Evolutionary conservation across 768 basidiomycete genomes (phyloP), one percentile per base, ranked within the genome.

Genomic region (Phlebiopsis flavidoalba): DNA sequence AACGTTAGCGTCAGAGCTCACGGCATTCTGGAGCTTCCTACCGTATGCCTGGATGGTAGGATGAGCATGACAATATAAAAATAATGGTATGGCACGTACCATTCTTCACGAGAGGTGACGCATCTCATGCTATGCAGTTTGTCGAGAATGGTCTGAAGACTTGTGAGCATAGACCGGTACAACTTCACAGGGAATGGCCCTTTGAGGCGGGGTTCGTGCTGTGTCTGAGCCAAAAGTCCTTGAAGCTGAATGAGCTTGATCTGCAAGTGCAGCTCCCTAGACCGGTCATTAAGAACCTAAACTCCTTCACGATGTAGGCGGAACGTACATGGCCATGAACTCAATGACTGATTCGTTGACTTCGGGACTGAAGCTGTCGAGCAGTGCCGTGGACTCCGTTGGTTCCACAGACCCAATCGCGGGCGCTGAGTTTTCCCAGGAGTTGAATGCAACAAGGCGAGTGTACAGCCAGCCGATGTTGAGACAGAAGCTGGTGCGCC

Each of bases 381-480:
- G 63, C 22, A 75, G 53, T 5, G 67, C 45, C 10, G 72, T 69
- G 35, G 64, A 59, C 59, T 74, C 72, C 15, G 61, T 64, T 1
- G 65, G 51, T 8, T 35, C n/a, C 3, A 60, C 64, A 50, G 59
- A n/a, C 60, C 52, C 64, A 8, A 65, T 67, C 52, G 55, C 21
- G 6, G 35, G 48, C 15, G 51, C 50, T 8, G 63, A 14, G 8
- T 35, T 24, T 5, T 43, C 51, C 45, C 77, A 74, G 11, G 91
- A 93, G 69, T 97, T 95, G 31, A 90, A 87, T 24, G 88, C 86
- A 8, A 97, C 95, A 35, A 99, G 76, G 14, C 89, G 89, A 0
- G 93, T 95, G 73, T 98, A 99, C 48, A 98, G 79, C 88, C 95
- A 97, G 2, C 95, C 94, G 2, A 95, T 83, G 67, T 98, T 94